Evolutionary conservation across 78 protist genomes (phyloP), one percentile per base, ranked within the genome.

Genomic region (Dictyostelium brefeldianum): DNA sequence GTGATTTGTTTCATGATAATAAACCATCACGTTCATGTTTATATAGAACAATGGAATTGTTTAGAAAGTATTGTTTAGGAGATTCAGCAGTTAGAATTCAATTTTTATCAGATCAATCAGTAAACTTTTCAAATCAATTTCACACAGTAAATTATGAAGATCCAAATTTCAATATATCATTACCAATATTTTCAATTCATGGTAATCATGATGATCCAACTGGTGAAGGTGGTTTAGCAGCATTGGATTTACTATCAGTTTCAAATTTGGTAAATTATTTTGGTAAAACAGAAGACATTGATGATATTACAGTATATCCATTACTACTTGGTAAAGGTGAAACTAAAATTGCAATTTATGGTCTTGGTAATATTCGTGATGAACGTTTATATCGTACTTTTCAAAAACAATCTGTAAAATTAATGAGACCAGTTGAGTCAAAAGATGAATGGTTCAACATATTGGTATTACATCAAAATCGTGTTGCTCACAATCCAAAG

Each of bases 131-230:
- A 18, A 73, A 89, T 18, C 77, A 71, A 41, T 87, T 94, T 27
- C 91, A 81, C 20, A 78, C 81, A 27, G 98, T 83, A 64, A 99
- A 99, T 78, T 99, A 83, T 80, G 97, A 91, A 64, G 99, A 98
- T 90, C 99, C 99, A 18, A 98, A 99, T 74, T 48, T 91, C 64
- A 99, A 99, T 75, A 96, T 99, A 17, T n/a, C 83, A n/a, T 18
- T 98, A 53, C 99, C 99, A 0, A 90, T 99, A 51, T 99, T 99
- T 67, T 36, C 96, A 12, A 97, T 99, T 36, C 99, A 99, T 67
- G 99, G 99, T 57, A 99, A 99, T 87, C 99, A 99, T 65, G 99
- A 99, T 79, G 99, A 99, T 57, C 99, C 99, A 2, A 51, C 96
- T 4, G 99, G 99, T n/a, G 96, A 97, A 18, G 98, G 96, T 31